Base-by-base conservation (phyloP, 2,329 filamentous ascomycete species). In the Monilinia fructicola region DNA sequence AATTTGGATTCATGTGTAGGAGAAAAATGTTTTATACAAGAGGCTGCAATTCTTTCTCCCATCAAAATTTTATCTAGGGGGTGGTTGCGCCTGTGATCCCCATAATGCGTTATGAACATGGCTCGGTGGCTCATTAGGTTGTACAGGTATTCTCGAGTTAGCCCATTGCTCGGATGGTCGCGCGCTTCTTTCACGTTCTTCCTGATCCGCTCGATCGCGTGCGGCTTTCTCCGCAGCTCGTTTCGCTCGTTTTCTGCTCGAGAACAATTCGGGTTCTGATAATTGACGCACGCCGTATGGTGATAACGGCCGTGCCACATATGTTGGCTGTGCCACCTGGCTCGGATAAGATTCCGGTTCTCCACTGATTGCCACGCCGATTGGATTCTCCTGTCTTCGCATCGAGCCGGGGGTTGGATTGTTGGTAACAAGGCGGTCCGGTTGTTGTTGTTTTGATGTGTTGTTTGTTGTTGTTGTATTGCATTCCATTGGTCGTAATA, bases 271-370 rank as follows among this genome's bases (percentile, higher is more conserved):
- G 9, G 70, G 67, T 53, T 68, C 56, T 14, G 69, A 62, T 42
- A 64, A 50, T 46, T 64, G 53, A 23, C 44, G 56, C 35, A 60
- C 44, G 6, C 52, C 23, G 23, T 67, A 53, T 18, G 66, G 55
- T 28, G 54, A 60, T 16, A 38, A 4, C 9, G 54, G 46, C 14
- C 54, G 54, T 16, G 46, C 60, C 16, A 44, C 40, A 50, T 70
- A 71, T 10, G 65, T 67, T 31, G 46, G 40, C 18, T 44, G 44
- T 54, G 66, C 55, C 16, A 67, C 68, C 28, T 71, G 72, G 52
- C 67, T 72, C 16, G 70, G 64, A 64, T 75, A 73, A n/a, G 69
- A 54, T 28, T 67, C 65, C 54, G 72, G 70, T 5, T 70, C 66
- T 18, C 40, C 62, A 0, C 62, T 62, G 11, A 73, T 59, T 12